Evolutionary conservation across 2,329 filamentous ascomycete species (phyloP).

Genomic region (Apiospora arundinis): DNA sequence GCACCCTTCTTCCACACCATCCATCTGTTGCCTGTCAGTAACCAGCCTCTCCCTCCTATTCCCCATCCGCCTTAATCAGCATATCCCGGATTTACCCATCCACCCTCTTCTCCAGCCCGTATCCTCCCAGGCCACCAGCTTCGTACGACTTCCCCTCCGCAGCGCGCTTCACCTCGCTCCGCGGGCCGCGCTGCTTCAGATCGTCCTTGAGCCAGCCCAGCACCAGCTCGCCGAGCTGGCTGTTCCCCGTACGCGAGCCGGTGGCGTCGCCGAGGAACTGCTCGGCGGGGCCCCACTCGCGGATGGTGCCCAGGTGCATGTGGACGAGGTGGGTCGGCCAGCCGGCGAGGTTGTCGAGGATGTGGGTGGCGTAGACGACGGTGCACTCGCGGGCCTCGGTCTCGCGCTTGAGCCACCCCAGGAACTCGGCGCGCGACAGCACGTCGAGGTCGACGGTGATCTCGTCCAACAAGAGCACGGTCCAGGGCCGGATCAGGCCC

Average conservation of each 20-base stretch:
- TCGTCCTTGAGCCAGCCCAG: slow-evolving; percentile 86
- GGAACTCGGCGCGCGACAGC: slow-evolving; percentile 81
- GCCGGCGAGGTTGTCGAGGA: slow-evolving; percentile 89
- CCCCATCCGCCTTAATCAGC: no score
- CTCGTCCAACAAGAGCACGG: slow-evolving; percentile 88
- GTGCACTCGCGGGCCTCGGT: slow-evolving; percentile 84
- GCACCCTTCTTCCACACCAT: slow-evolving; percentile 23
- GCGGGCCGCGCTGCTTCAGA: slow-evolving; percentile 77
- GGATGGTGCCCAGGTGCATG: slow-evolving; percentile 88
- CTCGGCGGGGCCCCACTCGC: slow-evolving; percentile 81
- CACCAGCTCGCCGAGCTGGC: slow-evolving; percentile 84
- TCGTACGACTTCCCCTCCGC: slow-evolving; percentile 71
- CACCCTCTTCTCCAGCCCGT: slow-evolving; percentile 59
- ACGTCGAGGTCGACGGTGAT: slow-evolving; percentile 97
- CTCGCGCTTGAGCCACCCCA: slow-evolving; percentile 85
- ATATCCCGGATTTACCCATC: no score
- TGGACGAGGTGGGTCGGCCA: slow-evolving; percentile 97
- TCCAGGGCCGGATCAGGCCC: slow-evolving; percentile 92
- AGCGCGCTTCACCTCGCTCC: slow-evolving; percentile 61
- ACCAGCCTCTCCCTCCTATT: slow-evolving; percentile 25
- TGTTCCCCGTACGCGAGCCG: slow-evolving; percentile 68
- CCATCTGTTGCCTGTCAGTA: slow-evolving; percentile 12
- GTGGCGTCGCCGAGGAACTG: slow-evolving; percentile 65
- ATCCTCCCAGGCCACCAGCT: slow-evolving; percentile 60
- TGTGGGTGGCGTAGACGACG: slow-evolving; percentile 97